Conservation (phyloP, 2,329 filamentous ascomycete species). For the Xylariaceae sp. region DNA sequence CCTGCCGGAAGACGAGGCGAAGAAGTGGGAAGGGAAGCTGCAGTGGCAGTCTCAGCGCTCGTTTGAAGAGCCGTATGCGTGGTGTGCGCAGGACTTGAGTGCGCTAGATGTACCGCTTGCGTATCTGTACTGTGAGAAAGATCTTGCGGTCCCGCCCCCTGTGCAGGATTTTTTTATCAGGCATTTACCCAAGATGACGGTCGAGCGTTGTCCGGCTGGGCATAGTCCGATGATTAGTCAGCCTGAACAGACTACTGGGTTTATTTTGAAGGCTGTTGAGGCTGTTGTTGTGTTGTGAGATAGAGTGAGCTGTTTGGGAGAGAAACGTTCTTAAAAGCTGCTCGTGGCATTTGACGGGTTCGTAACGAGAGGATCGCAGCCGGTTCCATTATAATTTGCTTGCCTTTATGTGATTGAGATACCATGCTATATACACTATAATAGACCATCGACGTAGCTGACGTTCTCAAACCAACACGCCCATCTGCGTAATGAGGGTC, state of each 20-base stretch:
- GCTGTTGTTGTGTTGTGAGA: too few relatives aligned
- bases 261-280: slow-evolving; percentile 5
- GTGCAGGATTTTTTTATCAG: slow-evolving; percentile 4
- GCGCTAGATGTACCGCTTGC: slow-evolving; percentile 6
- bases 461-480: too few relatives aligned
- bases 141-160: slow-evolving; percentile 2
- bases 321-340: too few relatives aligned
- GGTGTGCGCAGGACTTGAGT: slow-evolving; percentile 7
- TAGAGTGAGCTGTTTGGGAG: too few relatives aligned
- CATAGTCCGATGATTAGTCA: slow-evolving; percentile 12
- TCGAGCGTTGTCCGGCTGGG: slow-evolving; percentile 5
- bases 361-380: too few relatives aligned
- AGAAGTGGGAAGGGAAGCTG: slow-evolving; percentile 1
- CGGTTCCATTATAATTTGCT: too few relatives aligned
- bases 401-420: too few relatives aligned
- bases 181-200: slow-evolving; percentile 7
- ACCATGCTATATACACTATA: too few relatives aligned
- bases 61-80: slow-evolving; percentile 6
- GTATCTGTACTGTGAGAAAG: slow-evolving; percentile 7
- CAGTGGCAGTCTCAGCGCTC: slow-evolving; percentile 8
- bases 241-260: slow-evolving; percentile 2
- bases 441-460: too few relatives aligned
- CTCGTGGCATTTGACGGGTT: too few relatives aligned
- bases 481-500: too few relatives aligned
- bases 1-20: slow-evolving; percentile 3